phyloP scores from a whole-genome alignment of 2,329 filamentous ascomycete species.

The Diaporthe vaccinii region DNA sequence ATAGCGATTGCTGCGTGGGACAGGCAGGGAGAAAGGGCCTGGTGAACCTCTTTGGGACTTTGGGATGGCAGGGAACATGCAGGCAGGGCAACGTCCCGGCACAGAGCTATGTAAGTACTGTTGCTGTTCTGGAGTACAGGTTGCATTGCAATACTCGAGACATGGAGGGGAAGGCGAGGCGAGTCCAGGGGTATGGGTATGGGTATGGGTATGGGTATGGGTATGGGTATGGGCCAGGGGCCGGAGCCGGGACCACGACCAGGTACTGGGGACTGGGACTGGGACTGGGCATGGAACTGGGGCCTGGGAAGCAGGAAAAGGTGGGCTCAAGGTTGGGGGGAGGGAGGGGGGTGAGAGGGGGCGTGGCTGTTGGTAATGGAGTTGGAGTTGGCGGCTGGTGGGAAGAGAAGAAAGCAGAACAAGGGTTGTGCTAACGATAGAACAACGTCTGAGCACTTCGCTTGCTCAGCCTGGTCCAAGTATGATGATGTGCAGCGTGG shows the following conservation, averaged over 20 bases:
- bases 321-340: slow-evolving; percentile 23
- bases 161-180: slow-evolving; percentile 36
- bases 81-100: slow-evolving; percentile 26
- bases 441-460: slow-evolving; percentile 22
- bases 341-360: neutral
- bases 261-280: slow-evolving; percentile 27
- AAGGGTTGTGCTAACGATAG: slow-evolving; percentile 28
- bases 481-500: slow-evolving; percentile 29
- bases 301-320: slow-evolving; percentile 24
- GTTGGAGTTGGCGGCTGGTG: neutral
- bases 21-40: slow-evolving; percentile 22
- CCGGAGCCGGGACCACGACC: slow-evolving; percentile 33
- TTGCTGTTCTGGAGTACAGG: slow-evolving; percentile 26
- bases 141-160: slow-evolving; percentile 35
- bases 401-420: neutral
- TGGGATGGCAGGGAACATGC: slow-evolving; percentile 29
- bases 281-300: slow-evolving; percentile 22
- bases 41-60: slow-evolving; percentile 19
- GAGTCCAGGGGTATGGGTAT: slow-evolving; percentile 31
- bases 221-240: slow-evolving; percentile 32
- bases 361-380: neutral
- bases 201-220: slow-evolving; percentile 30
- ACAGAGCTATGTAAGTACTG: slow-evolving; percentile 37
- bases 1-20: slow-evolving; percentile 28
- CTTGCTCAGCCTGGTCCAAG: neutral